Conservation (phyloP, 1,284 basidiomycete genomes). For the Ceratobasidium theobromae region DNA sequence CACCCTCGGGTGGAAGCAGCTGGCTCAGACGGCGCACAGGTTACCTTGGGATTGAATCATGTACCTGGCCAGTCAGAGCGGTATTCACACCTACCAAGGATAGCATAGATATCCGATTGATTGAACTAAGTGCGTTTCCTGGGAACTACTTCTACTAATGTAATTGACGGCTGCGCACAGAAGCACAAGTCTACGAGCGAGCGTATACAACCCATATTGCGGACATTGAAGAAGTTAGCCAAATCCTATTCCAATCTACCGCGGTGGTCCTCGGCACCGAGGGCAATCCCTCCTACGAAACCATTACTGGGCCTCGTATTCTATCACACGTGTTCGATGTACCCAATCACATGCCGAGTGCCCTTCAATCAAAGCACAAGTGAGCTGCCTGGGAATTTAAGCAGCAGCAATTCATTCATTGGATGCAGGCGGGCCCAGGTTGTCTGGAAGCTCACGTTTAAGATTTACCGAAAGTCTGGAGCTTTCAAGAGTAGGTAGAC, state of each 20-base stretch:
- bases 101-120: constrained; percentile 25
- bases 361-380: constrained; percentile 28
- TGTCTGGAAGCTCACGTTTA: constrained; percentile 26
- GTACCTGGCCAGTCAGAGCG: constrained; percentile 25
- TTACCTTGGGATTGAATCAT: constrained; percentile 11
- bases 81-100: constrained; percentile 17
- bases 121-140: constrained; percentile 20
- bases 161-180: neutral
- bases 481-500: constrained; percentile 24
- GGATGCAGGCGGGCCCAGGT: constrained; percentile 18
- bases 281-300: constrained; percentile 17
- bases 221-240: constrained; percentile 30
- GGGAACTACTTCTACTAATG: neutral
- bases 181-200: constrained; percentile 26
- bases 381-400: neutral
- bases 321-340: constrained; percentile 25
- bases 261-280: constrained; percentile 16
- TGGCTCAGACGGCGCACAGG: neutral
- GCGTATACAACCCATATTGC: constrained; percentile 27
- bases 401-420: neutral
- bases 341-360: constrained; percentile 18
- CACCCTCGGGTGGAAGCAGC: neutral
- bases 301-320: constrained; percentile 1
- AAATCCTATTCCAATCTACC: constrained; percentile 27
- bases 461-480: constrained; percentile 19